These are phyloP conservation scores for Perkinsus chesapeaki DNA, from an alignment of 169 alveolate genomes.

Conservation along the genomic window DNA sequence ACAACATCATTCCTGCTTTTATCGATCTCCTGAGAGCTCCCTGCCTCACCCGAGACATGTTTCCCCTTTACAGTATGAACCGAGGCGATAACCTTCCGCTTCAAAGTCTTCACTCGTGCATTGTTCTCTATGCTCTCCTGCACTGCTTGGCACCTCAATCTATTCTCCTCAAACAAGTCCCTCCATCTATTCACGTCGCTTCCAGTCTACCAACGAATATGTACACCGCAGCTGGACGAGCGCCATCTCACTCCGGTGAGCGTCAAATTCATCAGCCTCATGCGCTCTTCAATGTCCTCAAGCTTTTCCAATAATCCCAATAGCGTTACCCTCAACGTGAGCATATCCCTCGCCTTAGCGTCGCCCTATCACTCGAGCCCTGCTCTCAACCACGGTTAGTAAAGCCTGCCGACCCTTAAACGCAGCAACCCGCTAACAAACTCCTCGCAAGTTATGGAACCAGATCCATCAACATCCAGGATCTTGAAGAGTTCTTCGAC, in stretches of 20 bases:
- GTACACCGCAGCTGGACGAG: not conserved
- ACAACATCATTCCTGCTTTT: not conserved
- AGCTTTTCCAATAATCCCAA: not conserved
- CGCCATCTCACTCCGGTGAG: not conserved
- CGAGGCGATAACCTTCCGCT: not conserved
- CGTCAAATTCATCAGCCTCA: not conserved
- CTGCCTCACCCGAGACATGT: not conserved
- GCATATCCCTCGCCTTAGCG: not conserved
- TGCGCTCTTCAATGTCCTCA: not conserved
- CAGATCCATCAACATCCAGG: not conserved
- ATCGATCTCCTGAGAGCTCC: not conserved
- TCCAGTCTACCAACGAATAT: not conserved
- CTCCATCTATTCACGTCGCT: not conserved
- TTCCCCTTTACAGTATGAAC: not conserved
- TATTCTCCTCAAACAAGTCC: not conserved
- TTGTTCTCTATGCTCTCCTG: not conserved
- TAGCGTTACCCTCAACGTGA: not conserved
- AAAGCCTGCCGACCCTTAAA: not conserved
- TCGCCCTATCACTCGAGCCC: not conserved
- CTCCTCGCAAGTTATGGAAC: not conserved
- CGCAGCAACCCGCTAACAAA: not conserved
- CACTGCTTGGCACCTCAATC: not conserved
- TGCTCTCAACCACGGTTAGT: not conserved
- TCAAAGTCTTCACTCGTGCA: not conserved
- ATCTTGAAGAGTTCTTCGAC: not conserved